Evolutionary conservation across 331 rosid species (phyloP).

Genomic region (Saraca asoca): DNA sequence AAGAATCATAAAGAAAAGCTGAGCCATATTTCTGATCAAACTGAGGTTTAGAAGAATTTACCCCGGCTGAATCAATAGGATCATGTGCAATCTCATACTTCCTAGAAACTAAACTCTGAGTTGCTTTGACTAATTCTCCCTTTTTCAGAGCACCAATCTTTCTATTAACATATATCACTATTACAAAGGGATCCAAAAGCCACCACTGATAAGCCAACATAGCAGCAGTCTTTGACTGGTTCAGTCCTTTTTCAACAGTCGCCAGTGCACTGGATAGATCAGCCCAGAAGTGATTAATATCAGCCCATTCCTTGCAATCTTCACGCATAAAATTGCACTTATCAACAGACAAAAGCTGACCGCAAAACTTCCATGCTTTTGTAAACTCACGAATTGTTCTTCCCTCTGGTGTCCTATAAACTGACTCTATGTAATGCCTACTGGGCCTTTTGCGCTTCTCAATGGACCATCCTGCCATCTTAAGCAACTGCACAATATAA

Average conservation of each 20-base stretch:
- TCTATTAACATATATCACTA: conserved; percentile 60
- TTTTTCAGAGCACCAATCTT: conserved; percentile 82
- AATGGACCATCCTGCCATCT: conserved; percentile 74
- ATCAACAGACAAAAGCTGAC: conserved; percentile 66
- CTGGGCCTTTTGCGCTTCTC: conserved; percentile 77
- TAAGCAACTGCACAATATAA: conserved; percentile 56
- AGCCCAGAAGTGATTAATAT: conserved; percentile 67
- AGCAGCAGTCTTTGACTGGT: conserved; percentile 43
- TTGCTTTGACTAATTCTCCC: conserved; percentile 77
- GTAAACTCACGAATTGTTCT: conserved; percentile 70
- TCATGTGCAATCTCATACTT: conserved; percentile 34
- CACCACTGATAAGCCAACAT: conserved; percentile 72
- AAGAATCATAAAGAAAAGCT: conserved; percentile 36
- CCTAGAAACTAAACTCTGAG: conserved; percentile 42
- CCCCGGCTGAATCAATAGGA: conserved; percentile 37
- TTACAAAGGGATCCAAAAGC: conserved; percentile 85
- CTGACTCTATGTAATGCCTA: conserved; percentile 63
- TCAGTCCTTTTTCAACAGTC: conserved; percentile 56
- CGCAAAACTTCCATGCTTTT: conserved; percentile 87
- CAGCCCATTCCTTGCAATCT: conserved; percentile 65
- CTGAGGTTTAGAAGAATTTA: conserved; percentile 16
- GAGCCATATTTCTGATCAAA: conserved; percentile 38
- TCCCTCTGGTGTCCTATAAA: conserved; percentile 82
- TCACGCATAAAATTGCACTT: conserved; percentile 39
- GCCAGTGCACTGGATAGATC: conserved; percentile 67